phyloP scores from a whole-genome alignment of 768 basidiomycete species.

The Mycena maculata region DNA sequence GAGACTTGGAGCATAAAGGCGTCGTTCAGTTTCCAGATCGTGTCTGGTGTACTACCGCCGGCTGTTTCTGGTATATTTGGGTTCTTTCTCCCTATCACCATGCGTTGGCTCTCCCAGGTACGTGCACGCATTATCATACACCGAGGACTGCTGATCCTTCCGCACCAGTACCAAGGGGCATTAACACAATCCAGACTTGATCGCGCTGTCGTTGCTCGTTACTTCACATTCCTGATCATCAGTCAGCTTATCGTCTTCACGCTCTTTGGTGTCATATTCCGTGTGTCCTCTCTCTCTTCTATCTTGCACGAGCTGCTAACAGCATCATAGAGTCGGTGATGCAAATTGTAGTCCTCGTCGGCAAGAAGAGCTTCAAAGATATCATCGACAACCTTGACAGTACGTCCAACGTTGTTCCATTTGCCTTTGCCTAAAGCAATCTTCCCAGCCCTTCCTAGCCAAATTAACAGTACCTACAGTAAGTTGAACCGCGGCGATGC shows the following conservation, averaged over 20 bases:
- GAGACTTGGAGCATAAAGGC: constrained; percentile 75
- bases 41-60: constrained; percentile 95
- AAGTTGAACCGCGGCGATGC: neutral
- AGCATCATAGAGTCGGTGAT: constrained; percentile 52
- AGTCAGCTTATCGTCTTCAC: constrained; percentile 96
- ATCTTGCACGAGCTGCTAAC: constrained; percentile 9
- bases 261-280: constrained; percentile 88
- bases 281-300: constrained; percentile 54
- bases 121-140: constrained; percentile 63
- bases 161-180: constrained; percentile 71
- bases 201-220: constrained; percentile 91
- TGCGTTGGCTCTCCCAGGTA: constrained; percentile 87
- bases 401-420: constrained; percentile 32
- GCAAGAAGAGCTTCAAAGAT: constrained; percentile 58
- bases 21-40: constrained; percentile 76
- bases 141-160: constrained; percentile 64
- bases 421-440: neutral
- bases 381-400: constrained; percentile 60
- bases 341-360: constrained; percentile 57
- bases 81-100: constrained; percentile 90
- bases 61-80: constrained; percentile 89
- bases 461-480: constrained; percentile 86
- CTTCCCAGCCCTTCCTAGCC: constrained; percentile 69
- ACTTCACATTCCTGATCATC: constrained; percentile 94
- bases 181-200: constrained; percentile 85